phyloP scores from a whole-genome alignment of 495 filamentous ascomycete genomes.

The Lindgomyces ingoldianus region DNA sequence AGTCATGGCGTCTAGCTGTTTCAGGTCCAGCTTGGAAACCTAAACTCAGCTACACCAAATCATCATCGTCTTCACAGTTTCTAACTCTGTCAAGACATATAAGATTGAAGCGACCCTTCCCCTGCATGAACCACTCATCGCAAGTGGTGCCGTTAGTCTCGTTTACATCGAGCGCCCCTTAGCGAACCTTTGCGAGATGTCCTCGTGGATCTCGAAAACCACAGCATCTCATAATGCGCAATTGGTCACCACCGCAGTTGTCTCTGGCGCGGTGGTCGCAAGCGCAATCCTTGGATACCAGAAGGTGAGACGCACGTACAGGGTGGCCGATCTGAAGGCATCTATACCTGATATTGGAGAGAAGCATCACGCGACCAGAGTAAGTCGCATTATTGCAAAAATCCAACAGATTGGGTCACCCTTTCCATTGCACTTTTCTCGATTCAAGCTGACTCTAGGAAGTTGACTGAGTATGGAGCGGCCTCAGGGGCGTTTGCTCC shows the following conservation, averaged over 20 bases:
- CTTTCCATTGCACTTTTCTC: background rate
- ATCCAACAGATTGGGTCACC: background rate
- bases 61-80: background rate
- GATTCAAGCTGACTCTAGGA: conserved; percentile 24
- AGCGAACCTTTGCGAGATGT: conserved; percentile 46
- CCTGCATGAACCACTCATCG: background rate
- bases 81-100: background rate
- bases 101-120: background rate
- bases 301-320: conserved; percentile 40
- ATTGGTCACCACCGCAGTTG: conserved; percentile 71
- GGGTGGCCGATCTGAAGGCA: conserved; percentile 43
- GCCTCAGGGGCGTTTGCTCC: conserved; percentile 55
- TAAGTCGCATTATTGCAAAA: conserved; percentile 13
- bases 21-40: background rate
- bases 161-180: background rate
- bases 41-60: background rate
- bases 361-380: conserved; percentile 42
- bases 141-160: background rate
- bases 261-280: conserved; percentile 74
- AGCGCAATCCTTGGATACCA: conserved; percentile 58
- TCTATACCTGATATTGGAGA: conserved; percentile 46
- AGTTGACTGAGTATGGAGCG: conserved; percentile 76
- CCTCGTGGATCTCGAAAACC: conserved; percentile 59
- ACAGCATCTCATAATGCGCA: conserved; percentile 60
- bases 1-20: background rate